Conservation (phyloP, 495 filamentous ascomycete species). For the Penicillium roqueforti region DNA sequence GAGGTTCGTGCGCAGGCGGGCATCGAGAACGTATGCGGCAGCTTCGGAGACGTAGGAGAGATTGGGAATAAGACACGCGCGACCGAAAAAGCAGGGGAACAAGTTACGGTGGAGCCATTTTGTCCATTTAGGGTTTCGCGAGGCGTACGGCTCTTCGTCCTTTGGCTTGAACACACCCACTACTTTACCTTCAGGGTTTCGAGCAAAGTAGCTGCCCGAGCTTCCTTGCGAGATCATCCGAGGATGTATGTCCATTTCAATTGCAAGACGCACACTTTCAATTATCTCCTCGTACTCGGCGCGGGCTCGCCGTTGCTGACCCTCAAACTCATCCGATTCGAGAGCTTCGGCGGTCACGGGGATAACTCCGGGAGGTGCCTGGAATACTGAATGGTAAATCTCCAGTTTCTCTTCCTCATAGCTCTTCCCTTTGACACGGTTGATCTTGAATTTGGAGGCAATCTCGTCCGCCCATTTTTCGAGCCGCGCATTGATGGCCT, state of each 20-base stretch:
- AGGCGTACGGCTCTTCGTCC: conserved; percentile 95
- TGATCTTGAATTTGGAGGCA: conserved; percentile 91
- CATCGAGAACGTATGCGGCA: conserved; percentile 91
- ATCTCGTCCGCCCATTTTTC: conserved; percentile 99
- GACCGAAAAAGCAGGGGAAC: conserved; percentile 95
- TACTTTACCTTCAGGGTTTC: conserved; percentile 84
- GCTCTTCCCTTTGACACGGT: conserved; percentile 67
- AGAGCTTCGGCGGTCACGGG: conserved; percentile 74
- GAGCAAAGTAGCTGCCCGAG: conserved; percentile 96
- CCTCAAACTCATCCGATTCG: conserved; percentile 53
- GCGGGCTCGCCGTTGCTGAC: conserved; percentile 59
- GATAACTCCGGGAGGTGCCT: conserved; percentile 77
- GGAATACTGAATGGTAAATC: conserved; percentile 96
- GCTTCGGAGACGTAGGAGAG: conserved; percentile 99
- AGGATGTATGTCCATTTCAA: conserved; percentile 88
- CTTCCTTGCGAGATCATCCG: conserved; percentile 95
- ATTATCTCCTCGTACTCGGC: conserved; percentile 81
- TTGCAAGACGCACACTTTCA: conserved; percentile 85
- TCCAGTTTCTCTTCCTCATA: conserved; percentile 83
- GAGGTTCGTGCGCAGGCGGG: conserved; percentile 80
- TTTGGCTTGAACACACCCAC: conserved; percentile 99
- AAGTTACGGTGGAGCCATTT: conserved; percentile 93
- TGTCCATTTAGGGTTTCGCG: conserved; percentile 90
- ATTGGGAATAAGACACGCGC: conserved; percentile 96
- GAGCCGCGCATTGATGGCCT: conserved; percentile 94